A percentile compares a stretch with the other conserved stretches of the same genome.
Conservation (phyloP, 225 moss, liverwort and hornwort genomes). For the Bryum argenteum region DNA sequence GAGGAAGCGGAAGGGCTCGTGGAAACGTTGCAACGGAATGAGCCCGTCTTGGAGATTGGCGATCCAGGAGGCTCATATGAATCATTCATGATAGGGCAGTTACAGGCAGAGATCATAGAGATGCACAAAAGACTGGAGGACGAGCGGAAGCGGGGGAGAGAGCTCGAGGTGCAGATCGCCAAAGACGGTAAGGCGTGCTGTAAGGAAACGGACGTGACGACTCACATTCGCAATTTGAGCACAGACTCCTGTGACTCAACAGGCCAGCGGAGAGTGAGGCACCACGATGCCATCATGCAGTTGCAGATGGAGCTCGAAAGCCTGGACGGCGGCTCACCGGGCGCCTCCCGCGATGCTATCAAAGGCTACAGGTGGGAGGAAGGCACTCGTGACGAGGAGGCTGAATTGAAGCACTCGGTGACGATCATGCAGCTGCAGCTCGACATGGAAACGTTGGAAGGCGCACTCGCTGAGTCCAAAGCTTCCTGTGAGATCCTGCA, state of each 20-base stretch:
- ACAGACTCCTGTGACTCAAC: conserved; percentile 35
- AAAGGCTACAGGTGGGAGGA: conserved; percentile 61
- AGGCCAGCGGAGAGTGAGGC: conserved; percentile 47
- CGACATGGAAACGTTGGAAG: conserved; percentile 68
- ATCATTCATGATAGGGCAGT: conserved; percentile 45
- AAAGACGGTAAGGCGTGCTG: conserved; percentile 1
- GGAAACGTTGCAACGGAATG: conserved; percentile 42
- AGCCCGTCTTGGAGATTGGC: conserved; percentile 39
- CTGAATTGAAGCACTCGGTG: conserved; percentile 50
- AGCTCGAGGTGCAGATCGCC: conserved; percentile 49
- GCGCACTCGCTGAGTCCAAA: conserved; percentile 44
- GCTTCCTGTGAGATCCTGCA: conserved; percentile 36
- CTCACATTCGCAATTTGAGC: conserved; percentile 36
- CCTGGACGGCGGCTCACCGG: conserved; percentile 41
- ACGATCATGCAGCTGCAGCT: conserved; percentile 78
- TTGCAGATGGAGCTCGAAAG: conserved; percentile 58
- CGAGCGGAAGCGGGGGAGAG: conserved; percentile 46
- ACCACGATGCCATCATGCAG: conserved; percentile 63
- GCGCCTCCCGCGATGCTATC: conserved; percentile 35
- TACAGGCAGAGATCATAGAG: conserved; percentile 53
- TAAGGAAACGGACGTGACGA: neutral
- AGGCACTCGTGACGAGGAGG: conserved; percentile 52
- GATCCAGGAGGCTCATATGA: conserved; percentile 38
- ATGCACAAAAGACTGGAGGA: conserved; percentile 48
- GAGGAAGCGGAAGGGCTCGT: conserved; percentile 49